phyloP scores from a whole-genome alignment of 805 yeast species.

The Zygotorulaspora sp. region DNA sequence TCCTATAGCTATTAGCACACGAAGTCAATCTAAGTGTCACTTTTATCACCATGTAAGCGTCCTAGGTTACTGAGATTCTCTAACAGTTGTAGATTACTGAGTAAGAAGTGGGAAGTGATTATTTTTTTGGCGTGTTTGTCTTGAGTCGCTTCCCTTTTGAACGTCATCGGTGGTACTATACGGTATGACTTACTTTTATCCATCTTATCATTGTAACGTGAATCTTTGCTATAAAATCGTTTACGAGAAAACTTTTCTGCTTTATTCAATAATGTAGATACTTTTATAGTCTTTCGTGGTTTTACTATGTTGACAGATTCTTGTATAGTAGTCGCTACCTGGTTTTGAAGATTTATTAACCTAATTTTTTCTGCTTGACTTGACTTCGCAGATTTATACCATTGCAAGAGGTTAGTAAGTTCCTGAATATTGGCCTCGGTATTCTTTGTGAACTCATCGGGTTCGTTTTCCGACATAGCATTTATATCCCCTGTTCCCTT shows the following conservation, averaged over 20 bases:
- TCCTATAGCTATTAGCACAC: neutral
- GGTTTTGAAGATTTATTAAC: constrained; percentile 3
- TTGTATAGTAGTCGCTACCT: constrained; percentile 2
- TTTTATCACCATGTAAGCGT: constrained; percentile 5
- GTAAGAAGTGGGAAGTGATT: constrained; percentile 6
- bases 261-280: constrained; percentile 7
- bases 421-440: constrained; percentile 3
- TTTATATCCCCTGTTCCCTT: too few species aligned
- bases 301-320: constrained; percentile 1
- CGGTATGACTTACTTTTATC: constrained; percentile 19
- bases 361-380: neutral
- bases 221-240: constrained; percentile 10
- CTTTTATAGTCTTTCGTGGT: constrained; percentile 7
- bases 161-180: constrained; percentile 17
- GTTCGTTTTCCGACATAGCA: constrained; percentile 5
- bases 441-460: constrained; percentile 5
- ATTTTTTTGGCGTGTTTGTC: constrained; percentile 1
- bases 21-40: neutral
- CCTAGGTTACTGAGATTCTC: constrained; percentile 19
- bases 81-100: constrained; percentile 14
- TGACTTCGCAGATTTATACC: constrained; percentile 1
- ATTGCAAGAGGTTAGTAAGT: constrained; percentile 1
- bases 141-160: neutral
- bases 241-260: constrained; percentile 9
- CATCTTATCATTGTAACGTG: constrained; percentile 13